Percentiles rank a stretch among this genome's conserved stretches.
These are phyloP conservation scores for Usnea hakonensis DNA, from an alignment of 495 filamentous ascomycete genomes.

Conservation along the genomic window DNA sequence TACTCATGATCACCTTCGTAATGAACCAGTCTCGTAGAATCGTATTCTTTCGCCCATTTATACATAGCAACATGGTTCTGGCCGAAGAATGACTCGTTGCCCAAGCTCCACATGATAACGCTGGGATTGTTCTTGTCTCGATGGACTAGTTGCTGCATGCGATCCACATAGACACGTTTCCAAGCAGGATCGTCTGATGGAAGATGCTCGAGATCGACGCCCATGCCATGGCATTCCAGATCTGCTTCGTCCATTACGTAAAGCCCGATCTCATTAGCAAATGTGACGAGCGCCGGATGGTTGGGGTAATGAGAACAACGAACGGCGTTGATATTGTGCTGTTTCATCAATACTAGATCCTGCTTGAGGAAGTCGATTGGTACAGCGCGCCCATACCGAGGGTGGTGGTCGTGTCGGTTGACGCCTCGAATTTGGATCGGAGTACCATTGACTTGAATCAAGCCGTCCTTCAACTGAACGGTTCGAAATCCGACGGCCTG, in stretches of 20 bases:
- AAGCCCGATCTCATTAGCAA: slow-evolving; percentile 60
- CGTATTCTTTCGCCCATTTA: slow-evolving; percentile 46
- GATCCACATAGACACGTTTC: slow-evolving; percentile 58
- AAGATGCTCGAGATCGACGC: slow-evolving; percentile 36
- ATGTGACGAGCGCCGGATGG: slow-evolving; percentile 48
- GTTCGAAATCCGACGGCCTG: slow-evolving; percentile 54
- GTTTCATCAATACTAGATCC: slow-evolving; percentile 60
- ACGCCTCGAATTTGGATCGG: slow-evolving; percentile 51
- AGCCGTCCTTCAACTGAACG: slow-evolving; percentile 49
- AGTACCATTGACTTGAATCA: slow-evolving; percentile 52
- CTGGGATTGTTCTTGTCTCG: slow-evolving; percentile 60
- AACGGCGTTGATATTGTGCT: slow-evolving; percentile 57
- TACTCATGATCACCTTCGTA: slow-evolving; percentile 58
- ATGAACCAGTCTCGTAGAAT: slow-evolving; percentile 53
- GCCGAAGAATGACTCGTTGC: slow-evolving; percentile 64
- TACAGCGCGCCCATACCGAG: slow-evolving; percentile 49
- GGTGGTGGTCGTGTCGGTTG: slow-evolving; percentile 60
- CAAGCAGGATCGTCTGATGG: slow-evolving; percentile 55
- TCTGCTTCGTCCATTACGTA: slow-evolving; percentile 68
- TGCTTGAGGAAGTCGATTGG: slow-evolving; percentile 46
- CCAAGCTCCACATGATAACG: slow-evolving; percentile 63
- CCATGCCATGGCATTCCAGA: slow-evolving; percentile 62
- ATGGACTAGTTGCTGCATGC: slow-evolving; percentile 53
- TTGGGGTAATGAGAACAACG: slow-evolving; percentile 57
- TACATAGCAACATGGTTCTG: slow-evolving; percentile 58